Conservation (phyloP, 2,329 filamentous ascomycete genomes). For the Colletotrichum gigasporum region DNA sequence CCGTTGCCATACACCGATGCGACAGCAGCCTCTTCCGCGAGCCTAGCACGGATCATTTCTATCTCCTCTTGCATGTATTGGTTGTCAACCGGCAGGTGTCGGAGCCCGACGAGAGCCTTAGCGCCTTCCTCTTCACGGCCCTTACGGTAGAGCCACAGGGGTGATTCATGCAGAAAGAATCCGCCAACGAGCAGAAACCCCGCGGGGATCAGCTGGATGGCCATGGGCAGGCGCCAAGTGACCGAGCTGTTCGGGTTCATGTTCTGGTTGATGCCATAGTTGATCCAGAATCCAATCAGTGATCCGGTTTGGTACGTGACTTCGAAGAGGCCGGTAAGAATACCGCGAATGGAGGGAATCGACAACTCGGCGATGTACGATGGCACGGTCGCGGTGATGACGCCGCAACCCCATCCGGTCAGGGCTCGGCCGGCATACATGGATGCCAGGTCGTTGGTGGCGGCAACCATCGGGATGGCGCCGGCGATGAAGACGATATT, state of each 20-base stretch:
- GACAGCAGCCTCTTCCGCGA: slow-evolving; percentile 45
- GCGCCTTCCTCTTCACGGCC: slow-evolving; percentile 36
- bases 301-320: slow-evolving; percentile 64
- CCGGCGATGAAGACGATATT: slow-evolving; percentile 55
- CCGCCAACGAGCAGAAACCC: slow-evolving; percentile 53
- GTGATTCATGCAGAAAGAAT: slow-evolving; percentile 46
- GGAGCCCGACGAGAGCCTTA: slow-evolving; percentile 51
- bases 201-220: slow-evolving; percentile 55
- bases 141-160: slow-evolving; percentile 35
- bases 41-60: slow-evolving; percentile 51
- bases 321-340: slow-evolving; percentile 63
- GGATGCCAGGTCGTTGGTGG: slow-evolving; percentile 49
- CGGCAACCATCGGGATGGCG: slow-evolving; percentile 52
- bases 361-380: slow-evolving; percentile 72
- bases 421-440: slow-evolving; percentile 65
- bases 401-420: slow-evolving; percentile 65
- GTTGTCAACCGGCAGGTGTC: slow-evolving; percentile 53
- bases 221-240: slow-evolving; percentile 60
- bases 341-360: slow-evolving; percentile 65
- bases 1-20: slow-evolving; percentile 44
- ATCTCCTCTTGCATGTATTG: slow-evolving; percentile 58
- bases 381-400: slow-evolving; percentile 67
- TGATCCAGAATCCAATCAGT: slow-evolving; percentile 62
- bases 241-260: slow-evolving; percentile 43
- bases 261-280: slow-evolving; percentile 53